Conservation (phyloP, 2,329 filamentous ascomycete species). For the Epichloe sylvatica region DNA sequence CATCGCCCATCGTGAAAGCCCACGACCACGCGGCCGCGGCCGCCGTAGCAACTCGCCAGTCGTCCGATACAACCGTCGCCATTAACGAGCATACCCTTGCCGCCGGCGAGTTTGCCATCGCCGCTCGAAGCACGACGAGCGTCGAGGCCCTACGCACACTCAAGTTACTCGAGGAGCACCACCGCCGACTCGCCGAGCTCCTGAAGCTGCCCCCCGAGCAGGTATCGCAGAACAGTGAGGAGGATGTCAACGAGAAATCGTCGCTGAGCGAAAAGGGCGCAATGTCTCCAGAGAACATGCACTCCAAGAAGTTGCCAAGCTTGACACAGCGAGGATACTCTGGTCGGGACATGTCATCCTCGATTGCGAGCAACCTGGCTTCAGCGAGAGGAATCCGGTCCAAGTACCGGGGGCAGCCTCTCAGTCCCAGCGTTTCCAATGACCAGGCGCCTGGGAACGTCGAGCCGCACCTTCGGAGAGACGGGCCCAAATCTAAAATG, state of each 20-base stretch:
- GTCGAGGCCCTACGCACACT: constrained; percentile 70
- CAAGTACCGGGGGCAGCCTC: constrained; percentile 52
- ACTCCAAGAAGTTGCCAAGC: constrained; percentile 14
- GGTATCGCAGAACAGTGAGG: constrained; percentile 19
- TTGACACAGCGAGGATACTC: constrained; percentile 34
- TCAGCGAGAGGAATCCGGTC: constrained; percentile 68
- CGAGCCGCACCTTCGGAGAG: constrained; percentile 39
- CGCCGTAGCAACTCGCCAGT: constrained; percentile 62
- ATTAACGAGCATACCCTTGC: constrained; percentile 80
- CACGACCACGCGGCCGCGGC: constrained; percentile 82
- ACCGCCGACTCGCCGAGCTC: constrained; percentile 68
- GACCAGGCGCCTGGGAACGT: constrained; percentile 61
- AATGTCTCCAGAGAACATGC: background rate
- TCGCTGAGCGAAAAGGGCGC: constrained; percentile 15
- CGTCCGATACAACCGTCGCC: constrained; percentile 63
- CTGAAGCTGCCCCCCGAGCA: constrained; percentile 53
- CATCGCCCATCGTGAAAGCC: constrained; percentile 42
- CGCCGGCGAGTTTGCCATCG: constrained; percentile 75
- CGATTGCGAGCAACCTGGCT: constrained; percentile 78
- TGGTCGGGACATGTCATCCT: constrained; percentile 59
- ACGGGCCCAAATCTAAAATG: constrained; percentile 38
- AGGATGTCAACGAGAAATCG: constrained; percentile 9
- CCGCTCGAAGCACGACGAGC: constrained; percentile 55
- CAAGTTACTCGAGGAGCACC: constrained; percentile 73
- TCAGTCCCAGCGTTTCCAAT: constrained; percentile 58